These are phyloP conservation scores for Diutina mesorugosa DNA, from an alignment of 1,139 yeast genomes.

Conservation along the genomic window DNA sequence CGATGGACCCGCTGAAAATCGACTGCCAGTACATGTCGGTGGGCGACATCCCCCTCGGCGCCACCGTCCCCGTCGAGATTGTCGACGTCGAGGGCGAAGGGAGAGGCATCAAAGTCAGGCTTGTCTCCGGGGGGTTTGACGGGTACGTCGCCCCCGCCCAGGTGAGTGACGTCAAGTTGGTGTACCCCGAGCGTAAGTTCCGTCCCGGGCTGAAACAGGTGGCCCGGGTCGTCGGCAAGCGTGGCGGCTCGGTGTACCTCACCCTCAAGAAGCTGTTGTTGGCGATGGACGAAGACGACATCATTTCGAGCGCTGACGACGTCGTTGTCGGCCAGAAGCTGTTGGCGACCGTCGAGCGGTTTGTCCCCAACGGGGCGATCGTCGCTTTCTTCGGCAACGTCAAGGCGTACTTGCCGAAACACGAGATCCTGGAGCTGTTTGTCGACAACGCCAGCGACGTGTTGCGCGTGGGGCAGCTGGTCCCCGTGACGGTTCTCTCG, in stretches of 20 bases:
- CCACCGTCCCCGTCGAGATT: conserved; percentile 39
- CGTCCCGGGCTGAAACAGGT: conserved; percentile 71
- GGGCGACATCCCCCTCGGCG: conserved; percentile 70
- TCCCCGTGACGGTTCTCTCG: conserved; percentile 51
- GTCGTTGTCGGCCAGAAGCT: conserved; percentile 51
- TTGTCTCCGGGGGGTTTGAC: conserved; percentile 47
- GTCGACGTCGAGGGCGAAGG: conserved; percentile 48
- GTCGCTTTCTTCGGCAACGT: conserved; percentile 73
- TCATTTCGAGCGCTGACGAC: conserved; percentile 37
- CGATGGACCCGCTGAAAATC: conserved; percentile 54
- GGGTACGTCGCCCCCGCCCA: conserved; percentile 70
- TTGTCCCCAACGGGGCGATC: conserved; percentile 68
- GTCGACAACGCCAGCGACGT: conserved; percentile 69
- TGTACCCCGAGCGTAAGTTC: conserved; percentile 86
- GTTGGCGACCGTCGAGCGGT: conserved; percentile 61
- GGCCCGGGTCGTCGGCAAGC: conserved; percentile 45
- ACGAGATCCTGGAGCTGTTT: conserved; percentile 83
- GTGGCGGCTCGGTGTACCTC: conserved; percentile 33
- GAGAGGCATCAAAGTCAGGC: conserved; percentile 53
- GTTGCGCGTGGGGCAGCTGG: conserved; percentile 75
- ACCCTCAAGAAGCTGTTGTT: conserved; percentile 81
- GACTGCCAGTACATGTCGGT: conserved; percentile 52
- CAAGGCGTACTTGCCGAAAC: conserved; percentile 70
- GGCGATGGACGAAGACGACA: conserved; percentile 46
- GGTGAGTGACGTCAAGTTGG: conserved; percentile 72